Percentiles rank a stretch among this genome's conserved stretches.
These are phyloP conservation scores for Pouteria campechiana DNA, from an alignment of 179 eudicot genomes.

Conservation along the genomic window DNA sequence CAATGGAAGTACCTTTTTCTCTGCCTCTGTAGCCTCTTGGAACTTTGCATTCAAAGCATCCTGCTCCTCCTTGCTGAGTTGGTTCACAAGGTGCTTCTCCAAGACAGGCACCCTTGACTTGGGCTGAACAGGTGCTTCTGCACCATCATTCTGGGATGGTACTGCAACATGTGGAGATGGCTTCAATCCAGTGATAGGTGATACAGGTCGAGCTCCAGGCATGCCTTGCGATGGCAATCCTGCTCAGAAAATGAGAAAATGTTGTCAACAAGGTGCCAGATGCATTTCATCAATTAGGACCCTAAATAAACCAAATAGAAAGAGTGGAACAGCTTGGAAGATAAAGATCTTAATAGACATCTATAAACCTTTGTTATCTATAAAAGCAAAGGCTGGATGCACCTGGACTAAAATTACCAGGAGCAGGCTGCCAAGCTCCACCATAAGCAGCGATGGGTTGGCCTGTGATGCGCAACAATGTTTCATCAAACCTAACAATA, in stretches of 20 bases:
- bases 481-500: constrained; percentile 36
- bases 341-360: background rate
- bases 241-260: constrained; percentile 6
- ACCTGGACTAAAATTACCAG: constrained; percentile 65
- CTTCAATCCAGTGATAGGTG: constrained; percentile 46
- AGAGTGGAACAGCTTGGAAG: background rate
- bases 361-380: background rate
- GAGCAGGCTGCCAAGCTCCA: constrained; percentile 51
- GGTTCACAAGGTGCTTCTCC: constrained; percentile 84
- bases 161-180: constrained; percentile 62
- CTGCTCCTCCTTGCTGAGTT: constrained; percentile 90
- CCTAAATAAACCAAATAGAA: background rate
- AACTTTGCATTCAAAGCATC: constrained; percentile 69
- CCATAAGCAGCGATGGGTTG: constrained; percentile 45
- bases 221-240: constrained; percentile 49
- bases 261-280: too few relatives aligned
- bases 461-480: constrained; percentile 37
- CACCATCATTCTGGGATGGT: constrained; percentile 44
- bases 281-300: too few relatives aligned
- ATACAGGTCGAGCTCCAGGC: constrained; percentile 35
- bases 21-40: constrained; percentile 87
- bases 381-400: too few relatives aligned
- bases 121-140: constrained; percentile 47
- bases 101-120: constrained; percentile 79
- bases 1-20: constrained; percentile 39